Evolutionary conservation across 2,329 filamentous ascomycete species (phyloP).

Genomic region (Colletotrichum ledebouriae): DNA sequence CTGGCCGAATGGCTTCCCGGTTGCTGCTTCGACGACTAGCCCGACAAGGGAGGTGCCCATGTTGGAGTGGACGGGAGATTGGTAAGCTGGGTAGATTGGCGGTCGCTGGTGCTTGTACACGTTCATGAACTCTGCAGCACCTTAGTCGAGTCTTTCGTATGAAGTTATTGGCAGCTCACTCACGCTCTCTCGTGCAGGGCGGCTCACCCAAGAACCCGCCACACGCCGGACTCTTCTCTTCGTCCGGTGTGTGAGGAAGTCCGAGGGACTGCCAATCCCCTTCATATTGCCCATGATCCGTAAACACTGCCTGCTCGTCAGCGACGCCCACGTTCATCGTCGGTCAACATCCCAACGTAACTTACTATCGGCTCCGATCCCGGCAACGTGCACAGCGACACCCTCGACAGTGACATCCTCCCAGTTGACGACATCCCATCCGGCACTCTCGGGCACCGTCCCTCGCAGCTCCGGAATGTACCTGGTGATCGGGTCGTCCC

Average conservation of each 20-base stretch:
- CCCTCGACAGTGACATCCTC: conserved; percentile 61
- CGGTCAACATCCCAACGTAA: neutral
- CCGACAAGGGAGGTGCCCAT: conserved; percentile 60
- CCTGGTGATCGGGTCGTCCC: conserved; percentile 59
- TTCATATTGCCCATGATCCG: conserved; percentile 50
- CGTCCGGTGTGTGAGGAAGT: conserved; percentile 49
- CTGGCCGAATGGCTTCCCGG: conserved; percentile 55
- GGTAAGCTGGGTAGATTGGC: conserved; percentile 59
- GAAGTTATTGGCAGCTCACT: neutral
- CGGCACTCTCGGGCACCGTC: conserved; percentile 44
- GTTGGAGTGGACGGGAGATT: conserved; percentile 64
- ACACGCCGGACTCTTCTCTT: conserved; percentile 49
- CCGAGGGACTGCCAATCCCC: conserved; percentile 50
- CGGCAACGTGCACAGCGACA: conserved; percentile 61
- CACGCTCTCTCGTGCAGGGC: conserved; percentile 48
- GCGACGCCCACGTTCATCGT: conserved; percentile 15
- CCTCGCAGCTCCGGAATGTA: conserved; percentile 57
- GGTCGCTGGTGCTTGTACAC: conserved; percentile 48
- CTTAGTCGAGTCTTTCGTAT: neutral
- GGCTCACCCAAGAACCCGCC: conserved; percentile 52
- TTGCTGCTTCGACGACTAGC: conserved; percentile 59
- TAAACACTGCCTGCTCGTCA: conserved; percentile 47
- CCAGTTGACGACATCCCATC: conserved; percentile 57
- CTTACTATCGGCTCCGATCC: conserved; percentile 56
- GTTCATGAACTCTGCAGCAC: conserved; percentile 45